Evolutionary conservation across 2,329 filamentous ascomycete genomes (phyloP), one percentile per base, ranked within the genome.

Genomic region (Aureobasidium leucospermi): DNA sequence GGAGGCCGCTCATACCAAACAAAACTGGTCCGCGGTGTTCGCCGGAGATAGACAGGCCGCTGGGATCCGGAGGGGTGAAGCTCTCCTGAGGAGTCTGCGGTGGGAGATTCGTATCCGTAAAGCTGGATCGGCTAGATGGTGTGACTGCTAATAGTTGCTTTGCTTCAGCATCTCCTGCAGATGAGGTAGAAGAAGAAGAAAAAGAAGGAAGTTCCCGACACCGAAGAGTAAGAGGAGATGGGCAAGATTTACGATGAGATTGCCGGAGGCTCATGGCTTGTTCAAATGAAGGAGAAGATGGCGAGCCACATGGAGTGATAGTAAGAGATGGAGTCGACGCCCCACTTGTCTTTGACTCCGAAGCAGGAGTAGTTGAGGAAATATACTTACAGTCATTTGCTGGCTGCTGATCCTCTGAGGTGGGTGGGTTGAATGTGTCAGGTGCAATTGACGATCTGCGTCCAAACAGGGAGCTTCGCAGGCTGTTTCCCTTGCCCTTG

Each of bases 11-110:
- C 57, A 71, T 69, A 38, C 51, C 67, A 42, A 71, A 66, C 13
- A 66, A 55, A 42, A 76, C 71, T 10, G 69, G 70, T 11, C 64
- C 64, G 1, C 67, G 73, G 38, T 78, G 75, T 16, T 79, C 77
- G 60, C 84, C 86, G 3, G 90, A 94, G 61, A 96, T 93, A 1
- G 90, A 92, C 16, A 96, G 77, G 41, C 85, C 84, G 72, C 89
- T 95, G 0, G 90, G 86, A 70, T 96, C 92, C 6, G 87, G 86
- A 29, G 89, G 87, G 29, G 86, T 79, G 67, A 89, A 81, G 58
- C 80, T 81, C 62, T 94, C 90, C 51, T 84, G 84, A 0, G 93
- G 93, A 0, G 93, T 96, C 61, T 84, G 88, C 4, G 70, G 69
- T 53, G 68, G 41, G 4, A 47, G 19, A 7, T 45, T 43, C 16